phyloP scores from a whole-genome alignment of 2,329 filamentous ascomycete genomes.

The Pseudocercospora pini-densiflorae region DNA sequence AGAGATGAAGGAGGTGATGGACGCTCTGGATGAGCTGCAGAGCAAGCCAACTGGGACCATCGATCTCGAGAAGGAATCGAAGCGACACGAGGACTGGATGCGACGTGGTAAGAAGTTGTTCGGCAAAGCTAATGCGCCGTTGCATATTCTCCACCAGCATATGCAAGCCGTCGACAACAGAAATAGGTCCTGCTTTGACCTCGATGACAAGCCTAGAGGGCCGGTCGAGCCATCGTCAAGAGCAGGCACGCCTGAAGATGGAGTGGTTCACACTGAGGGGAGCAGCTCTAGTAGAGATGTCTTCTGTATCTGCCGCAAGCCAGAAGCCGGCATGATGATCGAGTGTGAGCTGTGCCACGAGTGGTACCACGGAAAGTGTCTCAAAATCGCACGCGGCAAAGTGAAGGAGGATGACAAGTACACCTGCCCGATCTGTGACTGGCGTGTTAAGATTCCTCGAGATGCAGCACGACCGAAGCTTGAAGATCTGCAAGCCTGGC shows the following conservation, averaged over 20 bases:
- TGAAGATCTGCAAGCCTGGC: conserved; percentile 83
- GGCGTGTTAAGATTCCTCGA: conserved; percentile 93
- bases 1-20: conserved; percentile 89
- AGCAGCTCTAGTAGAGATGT: conserved; percentile 70
- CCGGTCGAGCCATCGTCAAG: conserved; percentile 91
- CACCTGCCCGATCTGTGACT: conserved; percentile 97
- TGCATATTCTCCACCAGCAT: conserved; percentile 93
- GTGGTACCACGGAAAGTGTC: conserved; percentile 98
- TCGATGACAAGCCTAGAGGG: conserved; percentile 82
- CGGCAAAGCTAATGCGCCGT: conserved; percentile 93
- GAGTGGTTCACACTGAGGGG: conserved; percentile 48
- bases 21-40: conserved; percentile 83
- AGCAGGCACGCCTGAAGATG: conserved; percentile 66
- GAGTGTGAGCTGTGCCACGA: conserved; percentile 98
- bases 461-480: conserved; percentile 95
- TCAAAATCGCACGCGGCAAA: conserved; percentile 96
- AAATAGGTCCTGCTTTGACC: conserved; percentile 89
- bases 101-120: conserved; percentile 96
- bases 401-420: conserved; percentile 99
- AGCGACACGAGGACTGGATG: conserved; percentile 99
- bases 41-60: conserved; percentile 90
- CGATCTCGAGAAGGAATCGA: conserved; percentile 92
- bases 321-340: conserved; percentile 99
- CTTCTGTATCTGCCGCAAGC: conserved; percentile 93
- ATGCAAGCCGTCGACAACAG: conserved; percentile 92